Conservation (phyloP, 2,329 filamentous ascomycete species). For the Aspergillus arachidicola region DNA sequence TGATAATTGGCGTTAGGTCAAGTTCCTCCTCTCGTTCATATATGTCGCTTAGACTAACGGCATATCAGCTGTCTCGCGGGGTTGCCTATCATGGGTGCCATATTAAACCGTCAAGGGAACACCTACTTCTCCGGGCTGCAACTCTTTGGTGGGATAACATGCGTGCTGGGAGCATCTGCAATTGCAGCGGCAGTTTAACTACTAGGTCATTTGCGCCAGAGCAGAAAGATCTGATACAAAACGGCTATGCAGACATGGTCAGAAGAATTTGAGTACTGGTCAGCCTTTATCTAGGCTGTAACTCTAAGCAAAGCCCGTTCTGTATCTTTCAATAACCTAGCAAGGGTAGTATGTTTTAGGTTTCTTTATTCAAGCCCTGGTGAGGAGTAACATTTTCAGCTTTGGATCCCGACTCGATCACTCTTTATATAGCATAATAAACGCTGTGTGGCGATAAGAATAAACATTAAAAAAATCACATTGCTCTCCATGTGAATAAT, state of each 20-base stretch:
- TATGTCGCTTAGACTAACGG: background rate
- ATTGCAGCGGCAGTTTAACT: background rate
- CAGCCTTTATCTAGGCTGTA: background rate
- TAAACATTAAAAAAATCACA: background rate
- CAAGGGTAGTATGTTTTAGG: background rate
- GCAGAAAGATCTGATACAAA: background rate
- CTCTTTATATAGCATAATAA: background rate
- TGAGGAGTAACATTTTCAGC: background rate
- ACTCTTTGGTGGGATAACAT: conserved; percentile 20
- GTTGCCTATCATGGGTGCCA: conserved; percentile 32
- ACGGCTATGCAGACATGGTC: background rate
- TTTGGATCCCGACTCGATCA: background rate
- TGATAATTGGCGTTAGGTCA: conserved; percentile 26
- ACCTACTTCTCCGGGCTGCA: conserved; percentile 29
- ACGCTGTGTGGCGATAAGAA: background rate
- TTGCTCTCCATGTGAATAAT: too few species aligned
- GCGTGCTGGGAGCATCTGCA: background rate
- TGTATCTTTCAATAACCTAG: background rate
- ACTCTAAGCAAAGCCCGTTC: background rate
- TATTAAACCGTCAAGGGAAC: conserved; percentile 23
- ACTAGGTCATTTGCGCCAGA: background rate
- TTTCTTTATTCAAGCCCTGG: background rate
- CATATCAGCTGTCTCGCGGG: conserved; percentile 22
- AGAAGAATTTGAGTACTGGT: too few species aligned
- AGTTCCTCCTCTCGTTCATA: background rate